Percentiles rank a stretch among this genome's conserved stretches.
Conservation (phyloP, 1,139 yeast species). For the Suhomyces terraborum region DNA sequence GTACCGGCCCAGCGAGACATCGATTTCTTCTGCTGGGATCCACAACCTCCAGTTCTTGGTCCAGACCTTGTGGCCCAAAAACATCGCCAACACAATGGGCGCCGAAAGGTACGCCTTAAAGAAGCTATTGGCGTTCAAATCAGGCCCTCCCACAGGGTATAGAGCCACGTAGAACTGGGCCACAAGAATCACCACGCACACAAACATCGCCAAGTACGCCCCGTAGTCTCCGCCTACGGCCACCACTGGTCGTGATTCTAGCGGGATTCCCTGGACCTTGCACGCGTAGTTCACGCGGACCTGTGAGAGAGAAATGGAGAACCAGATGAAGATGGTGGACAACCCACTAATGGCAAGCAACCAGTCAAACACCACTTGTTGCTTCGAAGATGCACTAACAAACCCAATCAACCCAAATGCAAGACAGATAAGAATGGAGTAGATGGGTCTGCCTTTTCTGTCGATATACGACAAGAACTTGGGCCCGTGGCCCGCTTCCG, state of each 20-base stretch:
- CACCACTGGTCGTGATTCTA: constrained; percentile 15
- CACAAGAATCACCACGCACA: constrained; percentile 31
- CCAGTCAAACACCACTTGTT: constrained; percentile 35
- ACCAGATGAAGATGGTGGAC: constrained; percentile 44
- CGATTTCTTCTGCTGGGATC: constrained; percentile 47
- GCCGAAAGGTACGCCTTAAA: constrained; percentile 58
- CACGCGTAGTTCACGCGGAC: constrained; percentile 27
- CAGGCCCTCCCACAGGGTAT: constrained; percentile 35
- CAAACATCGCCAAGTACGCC: constrained; percentile 18
- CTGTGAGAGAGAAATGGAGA: constrained; percentile 25
- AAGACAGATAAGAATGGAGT: constrained; percentile 28
- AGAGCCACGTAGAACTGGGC: constrained; percentile 47
- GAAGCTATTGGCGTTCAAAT: constrained; percentile 41
- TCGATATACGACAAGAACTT: constrained; percentile 32
- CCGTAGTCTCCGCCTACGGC: constrained; percentile 21
- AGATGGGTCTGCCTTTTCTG: constrained; percentile 34
- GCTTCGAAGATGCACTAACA: constrained; percentile 16
- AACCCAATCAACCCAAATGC: constrained; percentile 20
- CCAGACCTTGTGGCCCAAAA: constrained; percentile 52
- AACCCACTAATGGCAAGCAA: constrained; percentile 43
- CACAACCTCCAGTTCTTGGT: constrained; percentile 43
- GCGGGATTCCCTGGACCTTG: constrained; percentile 19
- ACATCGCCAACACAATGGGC: constrained; percentile 51
- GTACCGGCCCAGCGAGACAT: constrained; percentile 54
- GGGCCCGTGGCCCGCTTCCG: constrained; percentile 39